Evolutionary conservation across 2,329 filamentous ascomycete genomes (phyloP).

Genomic region (Xylaria hypoxylon): DNA sequence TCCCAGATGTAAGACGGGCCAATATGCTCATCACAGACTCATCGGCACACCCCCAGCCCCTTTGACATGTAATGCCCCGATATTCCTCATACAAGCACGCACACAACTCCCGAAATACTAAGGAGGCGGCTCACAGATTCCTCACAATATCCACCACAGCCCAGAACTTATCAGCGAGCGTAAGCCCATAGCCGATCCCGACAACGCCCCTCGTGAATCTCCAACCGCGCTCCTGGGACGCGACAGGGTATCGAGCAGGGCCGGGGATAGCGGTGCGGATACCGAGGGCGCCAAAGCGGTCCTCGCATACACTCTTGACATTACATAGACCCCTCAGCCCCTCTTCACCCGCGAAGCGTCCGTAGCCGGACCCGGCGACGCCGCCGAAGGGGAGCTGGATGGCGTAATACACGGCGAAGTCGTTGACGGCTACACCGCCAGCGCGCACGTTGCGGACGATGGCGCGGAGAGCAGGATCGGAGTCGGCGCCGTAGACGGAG

Average conservation of each 20-base stretch:
- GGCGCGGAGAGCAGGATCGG: slow-evolving; percentile 67
- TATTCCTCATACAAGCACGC: background rate
- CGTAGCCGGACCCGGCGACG: slow-evolving; percentile 89
- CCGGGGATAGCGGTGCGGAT: slow-evolving; percentile 82
- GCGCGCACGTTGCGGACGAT: slow-evolving; percentile 78
- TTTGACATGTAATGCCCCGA: background rate
- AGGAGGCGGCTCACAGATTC: slow-evolving; percentile 48
- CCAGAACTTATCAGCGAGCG: slow-evolving; percentile 53
- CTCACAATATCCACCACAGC: slow-evolving; percentile 58
- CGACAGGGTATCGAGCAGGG: slow-evolving; percentile 84
- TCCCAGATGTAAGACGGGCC: background rate
- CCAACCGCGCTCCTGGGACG: slow-evolving; percentile 72
- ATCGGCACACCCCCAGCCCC: background rate
- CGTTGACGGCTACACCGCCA: slow-evolving; percentile 95
- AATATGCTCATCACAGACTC: background rate
- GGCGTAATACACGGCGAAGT: slow-evolving; percentile 93
- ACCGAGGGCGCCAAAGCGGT: slow-evolving; percentile 72
- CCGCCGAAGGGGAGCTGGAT: slow-evolving; percentile 96
- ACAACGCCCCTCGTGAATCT: slow-evolving; percentile 71
- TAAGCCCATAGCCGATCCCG: slow-evolving; percentile 68
- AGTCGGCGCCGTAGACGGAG: slow-evolving; percentile 82
- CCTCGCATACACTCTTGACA: slow-evolving; percentile 84
- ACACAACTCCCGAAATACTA: background rate
- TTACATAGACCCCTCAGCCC: slow-evolving; percentile 88
- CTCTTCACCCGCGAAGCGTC: slow-evolving; percentile 91